Conservation (phyloP, 768 basidiomycete species). For the Gyrodon lividus region DNA sequence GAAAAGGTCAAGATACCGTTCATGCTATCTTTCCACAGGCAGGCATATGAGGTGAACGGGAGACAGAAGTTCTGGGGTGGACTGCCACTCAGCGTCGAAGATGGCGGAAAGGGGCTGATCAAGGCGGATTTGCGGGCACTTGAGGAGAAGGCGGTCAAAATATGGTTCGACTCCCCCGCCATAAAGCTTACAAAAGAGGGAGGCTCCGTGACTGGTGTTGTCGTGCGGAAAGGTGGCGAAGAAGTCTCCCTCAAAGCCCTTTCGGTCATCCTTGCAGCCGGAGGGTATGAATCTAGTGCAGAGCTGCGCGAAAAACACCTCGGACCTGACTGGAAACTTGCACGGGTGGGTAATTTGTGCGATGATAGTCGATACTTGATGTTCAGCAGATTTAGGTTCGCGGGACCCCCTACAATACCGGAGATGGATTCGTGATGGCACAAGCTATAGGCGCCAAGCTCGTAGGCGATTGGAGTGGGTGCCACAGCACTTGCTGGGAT, state of each 20-base stretch:
- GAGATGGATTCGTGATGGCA: slow-evolving; percentile 61
- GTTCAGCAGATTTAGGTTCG: slow-evolving; percentile 45
- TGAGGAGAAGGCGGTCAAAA: slow-evolving; percentile 46
- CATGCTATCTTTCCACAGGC: slow-evolving; percentile 58
- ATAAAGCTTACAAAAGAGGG: slow-evolving; percentile 32
- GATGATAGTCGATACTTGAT: not conserved
- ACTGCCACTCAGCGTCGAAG: slow-evolving; percentile 57
- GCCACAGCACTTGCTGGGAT: slow-evolving; percentile 74
- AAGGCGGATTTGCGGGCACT: slow-evolving; percentile 52
- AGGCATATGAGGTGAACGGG: slow-evolving; percentile 64
- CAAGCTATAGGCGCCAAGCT: slow-evolving; percentile 49
- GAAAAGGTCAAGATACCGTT: slow-evolving; percentile 52
- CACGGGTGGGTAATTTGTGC: slow-evolving; percentile 41
- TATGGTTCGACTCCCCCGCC: slow-evolving; percentile 58
- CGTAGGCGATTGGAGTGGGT: slow-evolving; percentile 68
- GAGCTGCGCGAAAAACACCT: slow-evolving; percentile 53
- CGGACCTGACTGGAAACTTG: slow-evolving; percentile 57
- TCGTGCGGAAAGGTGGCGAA: slow-evolving; percentile 40
- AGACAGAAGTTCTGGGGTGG: slow-evolving; percentile 72
- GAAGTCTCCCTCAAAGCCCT: slow-evolving; percentile 37
- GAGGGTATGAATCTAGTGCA: slow-evolving; percentile 62
- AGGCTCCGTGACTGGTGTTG: slow-evolving; percentile 45
- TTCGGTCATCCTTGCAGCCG: slow-evolving; percentile 61
- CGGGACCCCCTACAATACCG: slow-evolving; percentile 71
- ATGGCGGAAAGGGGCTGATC: slow-evolving; percentile 69